Evolutionary conservation across 2,329 filamentous ascomycete species (phyloP).

Genomic region (Trichoderma polysporum): DNA sequence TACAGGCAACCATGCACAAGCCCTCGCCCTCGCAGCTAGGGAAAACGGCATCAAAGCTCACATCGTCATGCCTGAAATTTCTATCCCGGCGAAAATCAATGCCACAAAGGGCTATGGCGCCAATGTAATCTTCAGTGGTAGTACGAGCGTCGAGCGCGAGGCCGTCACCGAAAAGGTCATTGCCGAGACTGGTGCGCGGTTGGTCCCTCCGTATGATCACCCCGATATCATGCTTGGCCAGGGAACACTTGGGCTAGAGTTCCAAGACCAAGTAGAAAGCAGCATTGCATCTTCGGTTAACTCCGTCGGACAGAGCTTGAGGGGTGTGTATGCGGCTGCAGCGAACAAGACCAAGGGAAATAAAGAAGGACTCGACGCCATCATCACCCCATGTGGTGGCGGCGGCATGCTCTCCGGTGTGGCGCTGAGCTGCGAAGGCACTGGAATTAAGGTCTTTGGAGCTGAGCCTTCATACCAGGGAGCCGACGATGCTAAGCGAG

Average conservation of each 20-base stretch:
- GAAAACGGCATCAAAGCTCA: conserved; percentile 73
- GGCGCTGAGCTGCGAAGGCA: conserved; percentile 71
- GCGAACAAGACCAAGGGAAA: conserved; percentile 22
- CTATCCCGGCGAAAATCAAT: conserved; percentile 80
- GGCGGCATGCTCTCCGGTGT: conserved; percentile 85
- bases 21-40: conserved; percentile 79
- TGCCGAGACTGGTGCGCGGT: conserved; percentile 67
- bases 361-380: conserved; percentile 54
- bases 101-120: conserved; percentile 79
- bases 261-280: conserved; percentile 69
- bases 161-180: conserved; percentile 70
- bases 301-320: neutral
- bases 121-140: conserved; percentile 76
- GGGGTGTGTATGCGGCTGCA: conserved; percentile 7
- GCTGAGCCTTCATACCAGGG: conserved; percentile 82
- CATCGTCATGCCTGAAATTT: conserved; percentile 91
- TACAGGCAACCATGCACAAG: conserved; percentile 90
- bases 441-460: conserved; percentile 75
- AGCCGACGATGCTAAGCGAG: conserved; percentile 77
- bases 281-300: conserved; percentile 42
- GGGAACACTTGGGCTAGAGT: conserved; percentile 83
- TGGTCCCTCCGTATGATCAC: conserved; percentile 91
- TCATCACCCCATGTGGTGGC: conserved; percentile 83
- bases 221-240: conserved; percentile 89
- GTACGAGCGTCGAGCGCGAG: conserved; percentile 77